A percentile compares a stretch with the other conserved stretches of the same genome.
Conservation (phyloP, 2,329 filamentous ascomycete genomes). For the Talaromyces islandicus region DNA sequence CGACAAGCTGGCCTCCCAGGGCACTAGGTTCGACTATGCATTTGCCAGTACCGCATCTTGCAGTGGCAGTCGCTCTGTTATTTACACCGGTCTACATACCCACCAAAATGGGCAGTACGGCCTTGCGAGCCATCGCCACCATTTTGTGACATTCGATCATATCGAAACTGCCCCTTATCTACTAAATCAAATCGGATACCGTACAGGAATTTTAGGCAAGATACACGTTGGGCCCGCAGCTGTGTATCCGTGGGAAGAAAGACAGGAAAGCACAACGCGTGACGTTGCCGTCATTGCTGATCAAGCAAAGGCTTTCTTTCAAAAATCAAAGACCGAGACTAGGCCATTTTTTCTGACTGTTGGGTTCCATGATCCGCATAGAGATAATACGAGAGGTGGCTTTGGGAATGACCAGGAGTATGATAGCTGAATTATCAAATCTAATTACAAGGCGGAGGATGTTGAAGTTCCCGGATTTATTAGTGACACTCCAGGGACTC, state of each 20-base stretch:
- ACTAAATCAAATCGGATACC: conserved; percentile 36
- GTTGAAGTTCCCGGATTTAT: conserved; percentile 39
- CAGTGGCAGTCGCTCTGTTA: conserved; percentile 41
- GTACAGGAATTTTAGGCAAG: conserved; percentile 45
- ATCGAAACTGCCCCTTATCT: conserved; percentile 38
- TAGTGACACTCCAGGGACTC: conserved; percentile 35
- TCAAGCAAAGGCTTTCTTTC: conserved; percentile 34
- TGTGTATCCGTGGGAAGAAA: conserved; percentile 39
- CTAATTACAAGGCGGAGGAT: conserved; percentile 23
- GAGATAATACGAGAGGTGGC: conserved; percentile 35
- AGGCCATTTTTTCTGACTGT: conserved; percentile 43
- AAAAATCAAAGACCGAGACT: conserved; percentile 19
- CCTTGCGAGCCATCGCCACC: conserved; percentile 30
- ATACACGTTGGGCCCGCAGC: conserved; percentile 41
- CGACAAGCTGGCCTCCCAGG: conserved; percentile 34
- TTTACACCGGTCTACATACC: conserved; percentile 47
- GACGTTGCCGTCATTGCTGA: conserved; percentile 40
- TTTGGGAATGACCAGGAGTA: conserved; percentile 41
- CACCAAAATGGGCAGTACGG: conserved; percentile 45
- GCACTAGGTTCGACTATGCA: conserved; percentile 28
- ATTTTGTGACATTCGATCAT: conserved; percentile 42
- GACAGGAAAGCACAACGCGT: conserved; percentile 37
- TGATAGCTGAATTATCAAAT: conserved; percentile 19
- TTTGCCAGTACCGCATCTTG: conserved; percentile 36
- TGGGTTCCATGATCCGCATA: conserved; percentile 44